Evolutionary conservation across 2,329 filamentous ascomycete species (phyloP).

Genomic region (Trichoderma sp.): DNA sequence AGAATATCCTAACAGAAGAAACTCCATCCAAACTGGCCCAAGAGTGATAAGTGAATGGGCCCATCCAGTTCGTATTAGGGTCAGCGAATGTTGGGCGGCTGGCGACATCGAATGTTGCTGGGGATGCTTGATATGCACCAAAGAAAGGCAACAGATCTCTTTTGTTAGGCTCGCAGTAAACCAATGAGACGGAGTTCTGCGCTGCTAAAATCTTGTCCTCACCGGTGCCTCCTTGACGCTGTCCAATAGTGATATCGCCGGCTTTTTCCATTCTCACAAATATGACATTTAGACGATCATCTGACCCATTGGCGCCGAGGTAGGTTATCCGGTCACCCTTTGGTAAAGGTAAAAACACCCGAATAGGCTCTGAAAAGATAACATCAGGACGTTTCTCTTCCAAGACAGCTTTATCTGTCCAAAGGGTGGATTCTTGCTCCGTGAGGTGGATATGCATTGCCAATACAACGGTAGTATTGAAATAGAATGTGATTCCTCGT

Average conservation of each 20-base stretch:
- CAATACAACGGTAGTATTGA: neutral
- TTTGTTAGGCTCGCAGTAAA: neutral
- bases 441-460: neutral
- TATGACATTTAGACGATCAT: neutral
- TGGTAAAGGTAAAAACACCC: neutral
- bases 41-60: neutral
- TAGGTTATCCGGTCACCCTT: neutral
- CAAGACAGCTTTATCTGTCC: neutral
- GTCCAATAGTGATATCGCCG: neutral
- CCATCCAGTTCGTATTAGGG: neutral
- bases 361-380: neutral
- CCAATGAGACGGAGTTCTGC: neutral
- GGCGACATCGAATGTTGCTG: neutral
- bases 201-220: neutral
- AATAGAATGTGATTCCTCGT: neutral
- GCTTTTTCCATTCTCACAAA: neutral
- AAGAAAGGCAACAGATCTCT: neutral
- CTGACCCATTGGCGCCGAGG: neutral
- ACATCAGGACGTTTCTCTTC: neutral
- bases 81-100: neutral
- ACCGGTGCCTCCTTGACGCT: neutral
- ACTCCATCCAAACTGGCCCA: neutral
- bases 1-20: neutral
- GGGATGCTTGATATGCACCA: neutral
- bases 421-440: neutral